Evolutionary conservation across 179 eudicot genomes (phyloP), one percentile per base, ranked within the genome.

Genomic region (Beta corolliflora): DNA sequence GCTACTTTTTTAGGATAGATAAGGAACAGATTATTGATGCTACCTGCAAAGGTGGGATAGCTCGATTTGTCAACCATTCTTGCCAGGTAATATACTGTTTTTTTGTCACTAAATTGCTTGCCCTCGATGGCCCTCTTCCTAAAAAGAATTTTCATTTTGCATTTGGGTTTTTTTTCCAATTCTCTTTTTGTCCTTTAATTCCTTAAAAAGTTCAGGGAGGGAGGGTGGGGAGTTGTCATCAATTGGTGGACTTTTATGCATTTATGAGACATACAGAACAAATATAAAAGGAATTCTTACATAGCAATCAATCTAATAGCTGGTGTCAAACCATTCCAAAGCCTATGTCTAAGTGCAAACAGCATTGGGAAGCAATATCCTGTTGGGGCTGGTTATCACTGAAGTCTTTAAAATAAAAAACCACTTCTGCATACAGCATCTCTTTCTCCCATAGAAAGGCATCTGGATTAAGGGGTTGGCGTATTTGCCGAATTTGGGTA

Each of bases 31-130:
- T 92, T 54, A 90, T 92, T 69, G 97, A 92, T 87, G 97, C 97
- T 41, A 92, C 97, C 66, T 81, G 90, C 82, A 91, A 91, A 85
- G 97, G 97, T 25, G 97, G 97, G 46, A 91, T 92, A 80, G 94
- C 97, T 71, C 91, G 97, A 66, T 92, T 91, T 88, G 97, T 92
- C 80, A 92, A 92, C 87, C 97, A 92, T 87, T 91, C 97, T 69
- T 92, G 97, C 85, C 81, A 83, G 94, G 97, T 91, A 89, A 84
- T 13, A 75, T n/a, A 71, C 44, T 80, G 56, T 80, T 80, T 53
- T 29, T 14, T 53, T n/a, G 10, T 29, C 23, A 29, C 23, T 25
- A 16, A 52, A 73, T 53, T 73, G 46, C 45, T 54, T 73, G 46
- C 21, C n/a, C n/a, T 25, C 9, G 9, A 53, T 6, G 59, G 12